These are phyloP conservation scores for Microthlaspi erraticum DNA, from an alignment of 345 rosid species.

Conservation along the genomic window DNA sequence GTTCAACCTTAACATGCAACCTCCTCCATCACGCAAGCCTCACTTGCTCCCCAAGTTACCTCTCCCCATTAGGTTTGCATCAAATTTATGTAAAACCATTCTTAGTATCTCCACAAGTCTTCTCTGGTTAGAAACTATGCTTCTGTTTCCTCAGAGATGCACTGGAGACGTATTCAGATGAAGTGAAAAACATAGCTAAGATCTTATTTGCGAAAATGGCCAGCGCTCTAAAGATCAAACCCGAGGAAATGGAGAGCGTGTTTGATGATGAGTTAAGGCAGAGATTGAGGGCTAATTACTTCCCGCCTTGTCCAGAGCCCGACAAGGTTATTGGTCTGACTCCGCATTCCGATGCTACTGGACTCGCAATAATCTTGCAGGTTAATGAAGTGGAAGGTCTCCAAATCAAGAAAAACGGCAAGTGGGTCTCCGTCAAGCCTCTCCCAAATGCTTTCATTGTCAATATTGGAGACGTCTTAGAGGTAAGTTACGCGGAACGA, in stretches of 20 bases:
- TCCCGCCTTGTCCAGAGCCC: conserved; percentile 62
- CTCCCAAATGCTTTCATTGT: conserved; percentile 34
- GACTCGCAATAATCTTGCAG: conserved; percentile 57
- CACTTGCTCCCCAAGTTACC: conserved; percentile 31
- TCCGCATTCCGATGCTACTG: conserved; percentile 54
- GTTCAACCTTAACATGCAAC: conserved; percentile 23
- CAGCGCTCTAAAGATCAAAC: conserved; percentile 52
- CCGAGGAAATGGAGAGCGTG: conserved; percentile 47
- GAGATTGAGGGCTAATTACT: conserved; percentile 40
- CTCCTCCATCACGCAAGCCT: conserved; percentile 31
- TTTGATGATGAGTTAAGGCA: conserved; percentile 49
- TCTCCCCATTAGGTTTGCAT: conserved; percentile 29
- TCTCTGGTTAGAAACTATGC: neutral
- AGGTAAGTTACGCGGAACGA: conserved; percentile 23
- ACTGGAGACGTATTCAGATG: conserved; percentile 49
- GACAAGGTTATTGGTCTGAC: conserved; percentile 45
- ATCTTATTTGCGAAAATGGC: conserved; percentile 47
- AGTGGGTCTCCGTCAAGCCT: conserved; percentile 45
- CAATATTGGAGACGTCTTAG: conserved; percentile 30
- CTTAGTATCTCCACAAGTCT: conserved; percentile 3
- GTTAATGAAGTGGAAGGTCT: conserved; percentile 55
- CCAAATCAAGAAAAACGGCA: conserved; percentile 52
- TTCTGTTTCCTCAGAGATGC: conserved; percentile 44
- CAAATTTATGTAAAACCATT: conserved; percentile 11
- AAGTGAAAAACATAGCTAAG: conserved; percentile 46